Conservation (phyloP, 352 stramenopile genomes). For the Phytophthora ohioensis region DNA sequence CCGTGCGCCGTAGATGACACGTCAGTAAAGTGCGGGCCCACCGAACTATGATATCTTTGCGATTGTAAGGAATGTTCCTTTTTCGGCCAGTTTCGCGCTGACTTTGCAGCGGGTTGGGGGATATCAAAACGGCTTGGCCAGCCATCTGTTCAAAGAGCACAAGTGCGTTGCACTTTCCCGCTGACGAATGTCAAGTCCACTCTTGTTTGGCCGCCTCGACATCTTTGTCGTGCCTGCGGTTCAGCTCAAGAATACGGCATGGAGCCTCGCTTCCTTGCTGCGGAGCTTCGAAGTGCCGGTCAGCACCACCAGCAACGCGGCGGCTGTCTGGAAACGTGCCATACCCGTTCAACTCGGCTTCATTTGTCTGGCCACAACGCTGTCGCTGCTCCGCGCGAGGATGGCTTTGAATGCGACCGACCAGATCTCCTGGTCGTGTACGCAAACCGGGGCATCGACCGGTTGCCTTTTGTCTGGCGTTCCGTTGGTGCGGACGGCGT, state of each 20-base stretch:
- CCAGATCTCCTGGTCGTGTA: slow-evolving; percentile 8
- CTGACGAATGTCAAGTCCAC: slow-evolving; percentile 25
- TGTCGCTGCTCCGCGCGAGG: not conserved
- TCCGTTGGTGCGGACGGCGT: slow-evolving; percentile 13
- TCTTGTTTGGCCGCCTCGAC: not conserved
- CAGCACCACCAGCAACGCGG: slow-evolving; percentile 6
- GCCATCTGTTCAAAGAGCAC: slow-evolving; percentile 7
- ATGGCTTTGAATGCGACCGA: slow-evolving; percentile 8
- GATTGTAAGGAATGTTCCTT: slow-evolving; percentile 25
- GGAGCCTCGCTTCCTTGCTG: slow-evolving; percentile 7
- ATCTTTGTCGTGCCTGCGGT: slow-evolving; percentile 3
- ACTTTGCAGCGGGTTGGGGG: slow-evolving; percentile 19
- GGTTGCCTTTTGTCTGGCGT: not conserved
- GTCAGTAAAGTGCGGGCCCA: slow-evolving; percentile 34
- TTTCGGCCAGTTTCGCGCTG: slow-evolving; percentile 7
- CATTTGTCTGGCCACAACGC: slow-evolving; percentile 10
- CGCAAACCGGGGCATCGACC: slow-evolving; percentile 1
- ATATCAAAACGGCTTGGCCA: slow-evolving; percentile 19
- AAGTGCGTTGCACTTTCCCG: not conserved
- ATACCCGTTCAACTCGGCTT: not conserved
- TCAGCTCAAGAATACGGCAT: slow-evolving; percentile 19
- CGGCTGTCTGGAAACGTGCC: slow-evolving; percentile 1
- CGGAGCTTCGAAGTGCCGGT: not conserved
- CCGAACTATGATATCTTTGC: slow-evolving; percentile 26
- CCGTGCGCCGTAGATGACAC: slow-evolving; percentile 15